phyloP scores from a whole-genome alignment of 805 yeast genomes.

The Yarrowia yakushimensis region DNA sequence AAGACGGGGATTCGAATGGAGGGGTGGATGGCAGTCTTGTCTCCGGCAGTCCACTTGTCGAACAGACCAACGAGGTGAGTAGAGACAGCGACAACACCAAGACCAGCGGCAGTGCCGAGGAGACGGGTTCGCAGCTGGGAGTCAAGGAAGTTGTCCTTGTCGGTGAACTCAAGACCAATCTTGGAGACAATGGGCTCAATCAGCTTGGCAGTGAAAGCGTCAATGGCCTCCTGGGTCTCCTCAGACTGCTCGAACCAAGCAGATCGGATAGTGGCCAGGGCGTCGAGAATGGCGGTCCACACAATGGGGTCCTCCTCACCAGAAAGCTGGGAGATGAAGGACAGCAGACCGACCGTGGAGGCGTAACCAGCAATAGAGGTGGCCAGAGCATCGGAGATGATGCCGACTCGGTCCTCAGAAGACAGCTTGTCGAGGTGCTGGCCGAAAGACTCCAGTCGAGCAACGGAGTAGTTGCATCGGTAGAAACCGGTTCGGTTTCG shows the following conservation, averaged over 20 bases:
- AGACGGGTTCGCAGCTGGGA: slow-evolving; percentile 61
- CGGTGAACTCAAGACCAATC: slow-evolving; percentile 61
- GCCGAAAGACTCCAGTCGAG: slow-evolving; percentile 67
- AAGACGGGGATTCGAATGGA: slow-evolving; percentile 48
- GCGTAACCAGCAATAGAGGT: slow-evolving; percentile 69
- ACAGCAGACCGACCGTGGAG: slow-evolving; percentile 53
- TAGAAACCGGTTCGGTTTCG: slow-evolving; percentile 72
- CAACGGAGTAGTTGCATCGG: slow-evolving; percentile 66
- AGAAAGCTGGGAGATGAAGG: slow-evolving; percentile 49
- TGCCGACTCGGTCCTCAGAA: slow-evolving; percentile 73
- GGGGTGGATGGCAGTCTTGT: slow-evolving; percentile 48
- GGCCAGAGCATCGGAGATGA: slow-evolving; percentile 75
- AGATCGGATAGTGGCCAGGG: slow-evolving; percentile 38
- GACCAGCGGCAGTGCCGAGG: slow-evolving; percentile 55
- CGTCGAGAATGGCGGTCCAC: slow-evolving; percentile 52
- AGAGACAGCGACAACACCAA: slow-evolving; percentile 48
- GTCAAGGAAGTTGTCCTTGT: slow-evolving; percentile 55
- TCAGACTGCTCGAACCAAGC: slow-evolving; percentile 41
- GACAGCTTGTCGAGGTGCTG: slow-evolving; percentile 54
- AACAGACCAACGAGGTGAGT: slow-evolving; percentile 43
- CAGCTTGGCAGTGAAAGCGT: slow-evolving; percentile 51
- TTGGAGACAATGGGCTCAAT: slow-evolving; percentile 47
- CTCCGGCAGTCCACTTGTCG: slow-evolving; percentile 44
- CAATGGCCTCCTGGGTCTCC: slow-evolving; percentile 47
- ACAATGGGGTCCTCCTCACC: slow-evolving; percentile 50